Percentiles rank a stretch among this genome's conserved stretches.
These are phyloP conservation scores for Ophiostoma montium DNA, from an alignment of 2,329 filamentous ascomycete genomes.

Conservation along the genomic window DNA sequence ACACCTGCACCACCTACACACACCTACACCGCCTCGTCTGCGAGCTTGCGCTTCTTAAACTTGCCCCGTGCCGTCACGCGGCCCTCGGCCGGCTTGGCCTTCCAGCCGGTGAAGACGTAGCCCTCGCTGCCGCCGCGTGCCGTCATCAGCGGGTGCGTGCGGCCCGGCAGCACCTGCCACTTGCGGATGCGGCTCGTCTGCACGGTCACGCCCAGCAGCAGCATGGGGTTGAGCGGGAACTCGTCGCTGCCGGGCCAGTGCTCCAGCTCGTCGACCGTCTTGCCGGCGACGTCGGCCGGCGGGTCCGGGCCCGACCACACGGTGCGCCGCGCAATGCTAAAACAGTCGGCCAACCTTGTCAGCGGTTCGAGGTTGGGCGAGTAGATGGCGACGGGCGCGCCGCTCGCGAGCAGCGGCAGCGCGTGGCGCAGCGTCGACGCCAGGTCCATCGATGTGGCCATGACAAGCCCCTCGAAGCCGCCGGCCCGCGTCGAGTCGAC, in stretches of 20 bases:
- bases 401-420: slow-evolving; percentile 69
- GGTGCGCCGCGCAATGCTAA: slow-evolving; percentile 63
- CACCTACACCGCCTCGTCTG: too few species aligned
- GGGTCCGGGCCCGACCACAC: slow-evolving; percentile 48
- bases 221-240: slow-evolving; percentile 76
- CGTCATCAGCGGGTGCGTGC: slow-evolving; percentile 93
- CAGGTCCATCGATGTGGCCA: slow-evolving; percentile 73
- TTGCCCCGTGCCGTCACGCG: slow-evolving; percentile 73
- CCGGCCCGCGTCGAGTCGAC: slow-evolving; percentile 63
- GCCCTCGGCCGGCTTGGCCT: slow-evolving; percentile 66
- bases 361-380: slow-evolving; percentile 68
- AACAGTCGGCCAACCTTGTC: slow-evolving; percentile 64
- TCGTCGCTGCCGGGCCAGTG: slow-evolving; percentile 50
- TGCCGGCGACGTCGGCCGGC: slow-evolving; percentile 30
- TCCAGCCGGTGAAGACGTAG: slow-evolving; percentile 73
- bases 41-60: slow-evolving; percentile 47
- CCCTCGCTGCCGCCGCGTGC: slow-evolving; percentile 76
- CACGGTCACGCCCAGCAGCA: slow-evolving; percentile 64
- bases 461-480: slow-evolving; percentile 68
- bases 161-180: slow-evolving; percentile 84
- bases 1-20: too few species aligned
- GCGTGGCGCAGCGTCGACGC: slow-evolving; percentile 58
- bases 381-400: slow-evolving; percentile 76
- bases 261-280: slow-evolving; percentile 35
- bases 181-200: slow-evolving; percentile 66